Evolutionary conservation across 192 early-diverging fungal genomes (phyloP), one percentile per base, ranked within the genome.

Genomic region (Entomortierella beljakovae): DNA sequence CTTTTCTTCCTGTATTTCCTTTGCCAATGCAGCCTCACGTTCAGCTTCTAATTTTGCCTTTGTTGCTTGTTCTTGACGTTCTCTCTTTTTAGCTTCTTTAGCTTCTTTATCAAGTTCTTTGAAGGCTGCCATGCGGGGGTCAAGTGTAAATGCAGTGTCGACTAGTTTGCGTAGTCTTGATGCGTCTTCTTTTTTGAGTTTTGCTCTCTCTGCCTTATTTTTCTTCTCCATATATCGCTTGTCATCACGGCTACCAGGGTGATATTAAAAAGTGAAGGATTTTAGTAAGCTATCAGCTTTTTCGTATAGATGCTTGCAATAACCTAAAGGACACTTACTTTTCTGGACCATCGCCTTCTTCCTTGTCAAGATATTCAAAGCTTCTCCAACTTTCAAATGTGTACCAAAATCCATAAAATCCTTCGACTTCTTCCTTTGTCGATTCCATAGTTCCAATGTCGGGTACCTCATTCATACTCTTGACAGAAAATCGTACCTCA

Each of bases 161-260:
- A 82, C 68, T 2, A 64, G 37, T 51, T 82, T 87, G 38, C 81
- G 83, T 8, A 96, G 66, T 53, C 94, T 85, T 37, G 88, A 82
- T 46, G 84, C 94, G 72, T 96, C 94, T 64, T 95, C 94, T 71
- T 91, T 95, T 83, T 96, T 96, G 25, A 82, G 81, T 70, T 91
- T 90, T 6, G 86, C 74, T 7, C 93, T 85, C 61, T 89, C 89
- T 20, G 88, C 86, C 60, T 88, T 88, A 83, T 96, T 96, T 72
- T 93, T 92, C 35, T 90, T 84, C 46, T 94, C 93, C 29, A 90
- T 66, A 68, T 86, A 91, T 31, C 94, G 79, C 82, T 90, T 92
- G 58, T 95, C 93, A 60, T 96, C 94, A 49, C 93, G 88, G 67
- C 88, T 82, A 64, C n/a, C n/a, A n/a, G n/a, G n/a, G n/a, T n/a